Conservation (phyloP, 78 protist species). For the Dictyostelium purpureum region DNA sequence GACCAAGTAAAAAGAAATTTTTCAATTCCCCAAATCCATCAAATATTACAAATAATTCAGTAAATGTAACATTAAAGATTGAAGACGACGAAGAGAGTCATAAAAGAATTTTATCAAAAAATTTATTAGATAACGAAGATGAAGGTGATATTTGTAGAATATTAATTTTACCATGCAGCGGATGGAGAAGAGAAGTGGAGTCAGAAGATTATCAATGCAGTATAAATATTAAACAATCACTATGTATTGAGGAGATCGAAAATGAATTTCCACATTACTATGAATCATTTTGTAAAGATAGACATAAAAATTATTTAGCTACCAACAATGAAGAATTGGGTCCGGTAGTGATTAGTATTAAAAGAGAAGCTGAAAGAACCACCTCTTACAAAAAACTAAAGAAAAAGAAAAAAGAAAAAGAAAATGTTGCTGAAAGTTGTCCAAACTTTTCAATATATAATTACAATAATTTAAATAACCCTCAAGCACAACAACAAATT, state of each 20-base stretch:
- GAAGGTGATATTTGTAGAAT: neutral
- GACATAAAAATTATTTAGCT: slow-evolving; percentile 53
- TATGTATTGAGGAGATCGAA: slow-evolving; percentile 45
- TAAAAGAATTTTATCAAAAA: neutral
- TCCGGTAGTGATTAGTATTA: slow-evolving; percentile 66
- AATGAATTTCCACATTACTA: slow-evolving; percentile 61
- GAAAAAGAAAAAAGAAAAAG: slow-evolving; percentile 46
- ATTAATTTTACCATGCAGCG: neutral
- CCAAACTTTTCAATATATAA: slow-evolving; percentile 1
- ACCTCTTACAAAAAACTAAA: slow-evolving; percentile 27
- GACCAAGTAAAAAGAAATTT: slow-evolving; percentile 62
- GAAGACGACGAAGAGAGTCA: neutral
- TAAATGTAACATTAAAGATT: neutral
- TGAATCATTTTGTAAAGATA: slow-evolving; percentile 30
- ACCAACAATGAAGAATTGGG: slow-evolving; percentile 21
- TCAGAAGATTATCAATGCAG: neutral
- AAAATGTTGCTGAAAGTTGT: neutral
- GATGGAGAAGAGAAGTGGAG: slow-evolving; percentile 60
- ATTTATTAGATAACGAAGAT: neutral
- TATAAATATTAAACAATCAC: neutral
- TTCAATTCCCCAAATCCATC: neutral
- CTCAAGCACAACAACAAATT: neutral
- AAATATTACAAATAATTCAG: neutral
- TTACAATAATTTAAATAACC: neutral
- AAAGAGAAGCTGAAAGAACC: slow-evolving; percentile 52